These are phyloP conservation scores for Vitis hybrid DNA, from an alignment of 177 flowering plant species.

Conservation along the genomic window DNA sequence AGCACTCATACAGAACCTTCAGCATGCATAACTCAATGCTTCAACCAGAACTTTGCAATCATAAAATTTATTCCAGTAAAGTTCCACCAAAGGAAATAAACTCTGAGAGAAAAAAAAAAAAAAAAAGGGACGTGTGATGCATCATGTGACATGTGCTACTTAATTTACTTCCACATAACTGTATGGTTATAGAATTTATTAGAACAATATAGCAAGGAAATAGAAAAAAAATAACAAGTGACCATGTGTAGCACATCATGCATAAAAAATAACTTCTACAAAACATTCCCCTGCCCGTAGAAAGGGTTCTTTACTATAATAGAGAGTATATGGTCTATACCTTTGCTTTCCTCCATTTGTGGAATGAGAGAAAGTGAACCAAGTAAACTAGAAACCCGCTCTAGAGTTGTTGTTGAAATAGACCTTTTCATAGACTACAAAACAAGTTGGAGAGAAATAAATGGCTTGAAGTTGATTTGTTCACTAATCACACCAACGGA, in stretches of 20 bases:
- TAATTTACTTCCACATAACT: no score
- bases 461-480: not conserved
- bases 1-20: no score
- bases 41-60: no score
- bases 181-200: no score
- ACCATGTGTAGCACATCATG: not conserved
- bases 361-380: conserved; percentile 74
- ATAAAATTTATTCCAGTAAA: no score
- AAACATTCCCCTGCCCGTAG: not conserved
- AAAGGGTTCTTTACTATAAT: not conserved
- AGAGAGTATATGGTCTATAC: conserved; percentile 23
- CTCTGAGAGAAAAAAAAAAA: no score
- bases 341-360: conserved; percentile 53
- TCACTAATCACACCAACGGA: not conserved
- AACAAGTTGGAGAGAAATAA: conserved; percentile 12
- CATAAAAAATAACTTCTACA: not conserved
- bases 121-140: no score
- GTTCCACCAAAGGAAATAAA: no score
- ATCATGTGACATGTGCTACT: no score
- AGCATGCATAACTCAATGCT: no score
- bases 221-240: no score
- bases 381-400: conserved; percentile 63
- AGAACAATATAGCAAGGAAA: no score
- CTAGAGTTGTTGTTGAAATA: conserved; percentile 75
- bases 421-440: conserved; percentile 73